These are phyloP conservation scores for Suhomyces yuchorum DNA, from an alignment of 1,139 yeast species.

Conservation along the genomic window DNA sequence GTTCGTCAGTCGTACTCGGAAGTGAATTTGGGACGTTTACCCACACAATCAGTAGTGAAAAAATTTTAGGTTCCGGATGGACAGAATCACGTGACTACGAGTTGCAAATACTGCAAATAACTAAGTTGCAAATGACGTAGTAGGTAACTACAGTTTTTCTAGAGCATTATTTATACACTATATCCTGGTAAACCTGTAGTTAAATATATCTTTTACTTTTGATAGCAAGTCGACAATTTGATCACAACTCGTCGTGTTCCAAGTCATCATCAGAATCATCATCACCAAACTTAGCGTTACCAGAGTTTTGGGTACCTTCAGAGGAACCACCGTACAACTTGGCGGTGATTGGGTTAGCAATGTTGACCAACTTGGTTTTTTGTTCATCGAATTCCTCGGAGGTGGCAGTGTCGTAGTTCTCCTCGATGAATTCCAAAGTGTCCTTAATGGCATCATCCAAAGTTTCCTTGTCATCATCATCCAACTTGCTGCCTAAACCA, in stretches of 20 bases:
- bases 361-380: conserved; percentile 78
- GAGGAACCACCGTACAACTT: conserved; percentile 73
- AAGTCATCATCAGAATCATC: conserved; percentile 68
- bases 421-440: conserved; percentile 85
- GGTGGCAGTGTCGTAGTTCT: conserved; percentile 83
- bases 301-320: conserved; percentile 36
- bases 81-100: conserved; percentile 13
- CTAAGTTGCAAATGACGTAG: conserved; percentile 3
- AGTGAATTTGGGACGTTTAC: neutral
- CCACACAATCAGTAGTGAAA: conserved; percentile 11
- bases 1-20: conserved; percentile 3
- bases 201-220: conserved; percentile 2
- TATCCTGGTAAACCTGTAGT: conserved; percentile 3
- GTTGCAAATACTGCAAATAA: neutral
- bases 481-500: conserved; percentile 74
- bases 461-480: conserved; percentile 90
- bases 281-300: conserved; percentile 50
- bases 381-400: conserved; percentile 94
- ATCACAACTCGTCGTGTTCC: conserved; percentile 56
- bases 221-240: neutral
- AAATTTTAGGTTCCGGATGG: conserved; percentile 21
- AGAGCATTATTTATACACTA: neutral
- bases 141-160: neutral
- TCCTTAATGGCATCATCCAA: conserved; percentile 87
- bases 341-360: conserved; percentile 91